Base-by-base conservation (phyloP, 352 stramenopile genomes). In the Pythium inflatum region DNA sequence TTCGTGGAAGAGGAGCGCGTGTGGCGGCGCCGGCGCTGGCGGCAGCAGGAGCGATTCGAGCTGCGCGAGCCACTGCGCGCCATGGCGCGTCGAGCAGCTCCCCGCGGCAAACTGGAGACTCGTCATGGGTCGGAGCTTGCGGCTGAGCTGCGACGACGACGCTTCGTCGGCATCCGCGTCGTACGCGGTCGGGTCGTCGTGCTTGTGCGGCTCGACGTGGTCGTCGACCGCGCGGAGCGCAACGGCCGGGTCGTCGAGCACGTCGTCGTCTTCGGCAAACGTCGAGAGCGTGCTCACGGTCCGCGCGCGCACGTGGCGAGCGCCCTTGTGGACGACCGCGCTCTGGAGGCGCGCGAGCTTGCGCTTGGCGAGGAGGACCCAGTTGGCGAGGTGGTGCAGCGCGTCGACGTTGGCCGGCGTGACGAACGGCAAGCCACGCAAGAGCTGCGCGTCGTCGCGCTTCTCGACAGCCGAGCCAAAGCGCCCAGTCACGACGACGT, bases 1-100 rank as follows among this genome's bases (percentile, higher is more conserved):
- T 60, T 83, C 87, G 62, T 96, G 88, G 65, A 96, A 96, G n/a
- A 96, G 65, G 40, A 90, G 71, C 55, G 91, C 82, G 46, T 80
- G 92, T 5, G 88, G 88, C 38, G 63, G 62, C 34, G 41, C 38
- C 27, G 40, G 4, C 22, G 40, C 45, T 7, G 49, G 45, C 18
- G 50, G 40, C 24, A 54, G 71, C 18, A 95, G 62, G 24, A 93
- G 83, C 27, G 75, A 71, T 67, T 95, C 88, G 20, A 95, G 83
- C 51, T 94, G 87, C 11, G 72, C 31, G 28, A 96, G 75, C 82
- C 87, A 93, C 38, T 91, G 75, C 16, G 62, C 65, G 12, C 87
- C 87, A 67, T 92, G 83, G 48, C 68, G 74, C 20, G 80, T 56
- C 14, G 82, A 83, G 30, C 73, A 82, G 40, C 80, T 88, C 22